Base-by-base conservation (phyloP, 371 early-diverging fungal genomes). In the Phascolomyces articulosus region DNA sequence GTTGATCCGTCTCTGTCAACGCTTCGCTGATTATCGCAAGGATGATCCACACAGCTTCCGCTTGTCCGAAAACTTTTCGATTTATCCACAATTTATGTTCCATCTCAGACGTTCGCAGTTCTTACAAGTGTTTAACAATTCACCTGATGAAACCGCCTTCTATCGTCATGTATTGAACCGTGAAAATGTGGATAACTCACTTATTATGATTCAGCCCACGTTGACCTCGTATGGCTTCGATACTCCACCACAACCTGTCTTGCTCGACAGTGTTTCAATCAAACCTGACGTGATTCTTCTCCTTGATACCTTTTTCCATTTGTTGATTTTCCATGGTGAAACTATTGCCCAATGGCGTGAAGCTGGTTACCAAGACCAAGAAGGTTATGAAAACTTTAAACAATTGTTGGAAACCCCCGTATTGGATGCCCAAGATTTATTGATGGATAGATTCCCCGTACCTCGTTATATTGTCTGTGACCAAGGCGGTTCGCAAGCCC, bases 51-150 rank as follows among this genome's bases (percentile, higher is more conserved):
- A 86, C 29, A 93, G 95, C 26, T 95, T 99, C 87, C 88, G 92
- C n/a, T 84, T 99, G 40, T 85, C 93, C 0, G 92, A 92, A 51
- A 95, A 94, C 79, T 99, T 99, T 75, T 91, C 95, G 2, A 98
- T 98, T 70, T 99, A 98, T 78, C 99, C 99, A 27, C 99, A 99
- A 80, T 99, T 99, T 75, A 99, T 99, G 98, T 99, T 98, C 90
- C 99, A 99, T 72, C 84, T 99, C 65, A 87, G 99, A 64, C 87
- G 99, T 53, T 92, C 92, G 67, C 98, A 99, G 76, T 98, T 99
- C 81, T 85, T 99, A 72, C 99, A 99, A 76, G 98, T 98, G 20
- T 99, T 99, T 78, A 99, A 99, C 72, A 98, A 98, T 80, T 94
- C 95, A 55, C 98, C 98, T 11, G 99, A 99, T 76, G 99, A 99